Conservation (phyloP, 345 rosid species). For the Carallia pectinifolia region DNA sequence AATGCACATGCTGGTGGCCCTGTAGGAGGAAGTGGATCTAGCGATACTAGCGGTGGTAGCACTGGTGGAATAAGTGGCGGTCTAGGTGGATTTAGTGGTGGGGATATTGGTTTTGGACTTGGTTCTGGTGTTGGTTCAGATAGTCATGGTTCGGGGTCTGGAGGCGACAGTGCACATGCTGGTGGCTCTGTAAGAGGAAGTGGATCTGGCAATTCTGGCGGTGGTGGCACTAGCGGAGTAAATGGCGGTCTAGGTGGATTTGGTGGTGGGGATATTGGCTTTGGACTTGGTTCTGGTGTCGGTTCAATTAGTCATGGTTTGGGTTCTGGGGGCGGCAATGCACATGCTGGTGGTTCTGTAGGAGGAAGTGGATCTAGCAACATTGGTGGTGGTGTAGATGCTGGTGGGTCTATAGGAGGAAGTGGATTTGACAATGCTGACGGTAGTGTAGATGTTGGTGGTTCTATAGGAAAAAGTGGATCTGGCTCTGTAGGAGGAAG, state of each 20-base stretch:
- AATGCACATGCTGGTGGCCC: conserved; percentile 71
- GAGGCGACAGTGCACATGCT: too few species aligned
- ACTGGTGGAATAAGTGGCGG: conserved; percentile 19
- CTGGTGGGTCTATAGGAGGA: neutral
- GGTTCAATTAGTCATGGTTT: conserved; percentile 53
- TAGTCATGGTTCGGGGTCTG: conserved; percentile 37
- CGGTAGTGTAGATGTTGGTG: too few species aligned
- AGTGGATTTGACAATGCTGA: too few species aligned
- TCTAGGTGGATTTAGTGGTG: too few species aligned
- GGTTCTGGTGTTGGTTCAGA: conserved; percentile 30
- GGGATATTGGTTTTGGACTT: too few species aligned
- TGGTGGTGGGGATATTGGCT: too few species aligned
- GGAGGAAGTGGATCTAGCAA: conserved; percentile 56
- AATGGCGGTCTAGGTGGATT: too few species aligned
- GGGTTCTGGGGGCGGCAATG: conserved; percentile 76
- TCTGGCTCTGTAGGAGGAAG: too few species aligned
- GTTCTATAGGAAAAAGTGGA: too few species aligned
- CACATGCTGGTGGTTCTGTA: conserved; percentile 68
- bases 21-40: conserved; percentile 60
- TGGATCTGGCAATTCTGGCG: too few species aligned
- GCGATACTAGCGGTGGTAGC: conserved; percentile 40
- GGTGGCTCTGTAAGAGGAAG: too few species aligned
- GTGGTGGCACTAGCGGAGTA: too few species aligned
- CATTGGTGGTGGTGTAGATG: conserved; percentile 33
- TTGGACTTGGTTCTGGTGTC: conserved; percentile 58